These are phyloP conservation scores for Chlorophyllum brunneum DNA, from an alignment of 768 basidiomycete genomes.

Conservation along the genomic window DNA sequence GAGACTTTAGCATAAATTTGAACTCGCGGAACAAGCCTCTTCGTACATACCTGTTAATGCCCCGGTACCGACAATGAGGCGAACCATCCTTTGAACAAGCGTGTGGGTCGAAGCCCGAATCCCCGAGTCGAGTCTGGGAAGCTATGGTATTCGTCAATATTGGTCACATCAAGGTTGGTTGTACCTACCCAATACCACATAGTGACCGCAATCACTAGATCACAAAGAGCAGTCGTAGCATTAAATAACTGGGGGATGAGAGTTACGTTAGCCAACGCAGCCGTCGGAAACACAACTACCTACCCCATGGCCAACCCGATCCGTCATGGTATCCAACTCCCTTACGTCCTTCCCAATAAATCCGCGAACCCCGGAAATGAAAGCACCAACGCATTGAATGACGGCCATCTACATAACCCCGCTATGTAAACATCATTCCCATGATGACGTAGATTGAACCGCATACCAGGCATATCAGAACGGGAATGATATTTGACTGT, in stretches of 20 bases:
- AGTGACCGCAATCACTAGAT: constrained; percentile 13
- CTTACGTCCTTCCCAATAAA: neutral
- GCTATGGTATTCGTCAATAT: neutral
- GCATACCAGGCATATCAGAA: constrained; percentile 8
- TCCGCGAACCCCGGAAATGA: neutral
- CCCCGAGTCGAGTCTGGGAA: constrained; percentile 6
- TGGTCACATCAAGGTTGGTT: neutral
- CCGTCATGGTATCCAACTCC: neutral
- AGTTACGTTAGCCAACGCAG: neutral
- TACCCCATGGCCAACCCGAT: constrained; percentile 12
- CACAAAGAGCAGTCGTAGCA: neutral
- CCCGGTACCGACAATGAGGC: constrained; percentile 17
- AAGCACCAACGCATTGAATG: neutral
- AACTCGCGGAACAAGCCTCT: neutral
- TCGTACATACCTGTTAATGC: constrained; percentile 12
- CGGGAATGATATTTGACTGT: constrained; percentile 12
- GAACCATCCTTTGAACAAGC: constrained; percentile 13
- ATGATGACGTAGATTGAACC: neutral
- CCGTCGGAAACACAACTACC: neutral
- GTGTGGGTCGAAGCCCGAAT: constrained; percentile 10
- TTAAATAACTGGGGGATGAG: neutral
- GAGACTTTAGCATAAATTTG: neutral
- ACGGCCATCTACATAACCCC: neutral
- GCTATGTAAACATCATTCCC: neutral
- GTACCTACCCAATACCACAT: constrained; percentile 18